Base-by-base conservation (phyloP, 2,329 filamentous ascomycete genomes). In the Aspergillus pseudoviridinutans region DNA sequence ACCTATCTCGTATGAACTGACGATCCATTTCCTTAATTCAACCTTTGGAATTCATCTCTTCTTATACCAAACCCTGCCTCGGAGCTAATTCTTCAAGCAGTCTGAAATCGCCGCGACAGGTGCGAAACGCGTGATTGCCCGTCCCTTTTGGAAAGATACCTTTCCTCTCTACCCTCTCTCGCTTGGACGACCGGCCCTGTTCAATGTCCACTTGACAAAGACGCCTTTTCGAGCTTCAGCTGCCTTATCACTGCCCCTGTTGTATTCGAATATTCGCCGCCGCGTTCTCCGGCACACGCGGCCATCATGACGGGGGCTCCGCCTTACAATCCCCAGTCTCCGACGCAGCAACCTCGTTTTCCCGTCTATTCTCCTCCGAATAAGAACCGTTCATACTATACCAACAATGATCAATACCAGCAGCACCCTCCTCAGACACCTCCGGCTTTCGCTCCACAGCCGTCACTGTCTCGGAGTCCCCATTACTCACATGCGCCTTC, bases 301-400 rank as follows among this genome's bases (percentile, higher is more conserved):
- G 67, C 65, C 71, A 74, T 64, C 67, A 77, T 77, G 75, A 71
- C 75, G 60, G 75, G 75, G 63, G 73, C 70, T 71, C 75, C 76
- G 62, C 76, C 77, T 58, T 78, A 75, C 63, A 74, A 74, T 64
- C 69, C 74, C 58, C 76, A 76, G 64, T 79, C 77, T 63, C 76
- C 77, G 56, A 74, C 76, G 57, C 75, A 77, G 64, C 75, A 76
- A 64, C 67, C 72, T 56, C 72, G 71, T 55, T 76, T 71, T 64
- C 68, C 74, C 58, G 68, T 68, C 56, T 78, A 78, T 63, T 77
- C 76, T 47, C 76, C 77, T 51, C 72, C 76, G 49, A 73, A 68
- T 60, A 76, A 78, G 62, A 73, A 71, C 53, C 72, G 69, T 49
- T 66, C 72, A 38, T 77, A 71, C 63, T 79, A 76, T 59, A 65